Percentiles rank a stretch among this genome's conserved stretches.
Evolutionary conservation across 2,329 filamentous ascomycete genomes (phyloP).

Genomic region (Clarireedia monteithiana): DNA sequence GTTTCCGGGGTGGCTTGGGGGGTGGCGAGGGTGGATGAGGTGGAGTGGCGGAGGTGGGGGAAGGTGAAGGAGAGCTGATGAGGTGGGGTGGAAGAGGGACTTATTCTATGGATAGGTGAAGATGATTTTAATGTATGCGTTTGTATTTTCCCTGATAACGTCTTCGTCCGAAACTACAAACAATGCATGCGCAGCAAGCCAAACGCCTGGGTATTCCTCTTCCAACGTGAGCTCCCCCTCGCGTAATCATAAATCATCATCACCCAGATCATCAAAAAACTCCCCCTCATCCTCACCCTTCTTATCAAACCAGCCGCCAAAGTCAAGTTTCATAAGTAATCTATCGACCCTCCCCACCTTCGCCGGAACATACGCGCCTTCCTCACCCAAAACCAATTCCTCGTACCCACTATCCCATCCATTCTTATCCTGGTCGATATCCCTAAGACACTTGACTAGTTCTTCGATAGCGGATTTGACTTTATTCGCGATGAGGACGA

Average conservation of each 20-base stretch:
- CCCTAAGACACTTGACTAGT: constrained; percentile 45
- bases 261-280: constrained; percentile 18
- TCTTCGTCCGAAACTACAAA: no score
- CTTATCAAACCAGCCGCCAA: constrained; percentile 30
- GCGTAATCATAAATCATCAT: constrained; percentile 10
- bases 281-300: constrained; percentile 13
- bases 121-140: neutral
- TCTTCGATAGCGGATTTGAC: constrained; percentile 62
- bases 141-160: no score
- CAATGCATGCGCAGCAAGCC: neutral
- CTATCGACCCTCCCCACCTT: constrained; percentile 75
- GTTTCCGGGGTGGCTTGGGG: neutral
- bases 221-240: neutral
- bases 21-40: neutral
- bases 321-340: constrained; percentile 83
- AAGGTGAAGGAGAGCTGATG: neutral
- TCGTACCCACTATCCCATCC: constrained; percentile 30
- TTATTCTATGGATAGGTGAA: neutral
- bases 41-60: neutral
- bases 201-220: neutral
- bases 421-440: constrained; percentile 40
- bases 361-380: constrained; percentile 56
- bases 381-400: constrained; percentile 32
- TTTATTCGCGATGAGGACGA: constrained; percentile 54
- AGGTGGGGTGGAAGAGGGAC: neutral